Base-by-base conservation (phyloP, 2,329 filamentous ascomycete species). In the Sordariomycetes sp. region DNA sequence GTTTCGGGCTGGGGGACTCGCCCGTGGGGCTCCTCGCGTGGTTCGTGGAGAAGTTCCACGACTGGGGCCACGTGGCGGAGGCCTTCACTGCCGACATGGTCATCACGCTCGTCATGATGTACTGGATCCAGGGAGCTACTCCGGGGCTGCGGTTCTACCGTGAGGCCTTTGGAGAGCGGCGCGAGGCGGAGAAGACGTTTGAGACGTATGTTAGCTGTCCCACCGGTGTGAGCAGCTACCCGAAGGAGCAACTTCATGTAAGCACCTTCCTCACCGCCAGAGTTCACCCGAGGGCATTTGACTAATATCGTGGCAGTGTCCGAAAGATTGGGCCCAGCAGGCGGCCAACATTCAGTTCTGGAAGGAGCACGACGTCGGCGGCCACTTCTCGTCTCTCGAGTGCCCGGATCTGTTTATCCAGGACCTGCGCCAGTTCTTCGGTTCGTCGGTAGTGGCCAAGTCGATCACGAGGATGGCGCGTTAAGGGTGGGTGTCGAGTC, bases 1-100 rank as follows among this genome's bases (percentile, higher is more conserved):
- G 84, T 0, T 89, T 88, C 64, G 82, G 75, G 0, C 73, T 91
- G 2, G 75, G 80, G 0, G 87, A 90, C 65, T 84, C 79, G 7
- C 89, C 88, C 0, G 79, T 88, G 0, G 86, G 79, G 0, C 70
- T 90, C 2, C 73, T 39, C 3, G 36, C 36, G 15, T 39, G 36
- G 36, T 39, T 39, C 12, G 15, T 17, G 15, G 36, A 39, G 36
- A 17, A 39, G 28, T 32, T 32, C 28, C 28, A 32, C 8, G 28
- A 32, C 28, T 32, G 28, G 28, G 28, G 28, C 28, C 28, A 32
- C 28, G 28, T 32, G 3, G 28, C 3, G 28, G 28, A 32, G 28
- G 28, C 28, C 28, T 32, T 32, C 28, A 32, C 28, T 3, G 4
- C 28, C 28, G 28, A 32, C 28, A 32, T 32, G 28, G 8, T 32